Base-by-base conservation (phyloP, 176 grass and related monocot genomes). In the Microstegium vimineum region DNA sequence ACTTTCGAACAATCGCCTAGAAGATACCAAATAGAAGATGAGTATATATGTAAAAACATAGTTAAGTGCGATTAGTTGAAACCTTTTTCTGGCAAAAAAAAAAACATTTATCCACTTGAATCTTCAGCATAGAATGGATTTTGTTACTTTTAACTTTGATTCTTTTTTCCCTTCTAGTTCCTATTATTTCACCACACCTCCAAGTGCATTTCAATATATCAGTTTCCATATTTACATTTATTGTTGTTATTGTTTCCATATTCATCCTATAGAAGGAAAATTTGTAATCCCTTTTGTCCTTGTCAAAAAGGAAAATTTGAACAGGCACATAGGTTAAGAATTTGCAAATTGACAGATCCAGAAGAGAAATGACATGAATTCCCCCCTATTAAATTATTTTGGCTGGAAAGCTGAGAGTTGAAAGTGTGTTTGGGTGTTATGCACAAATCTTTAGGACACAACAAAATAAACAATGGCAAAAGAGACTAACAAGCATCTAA, bases 1-100 rank as follows among this genome's bases (percentile, higher is more conserved):
- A 97, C 81, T 82, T 97, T 57, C 86, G 85, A 78, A 94, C 86
- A 71, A 97, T 76, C 37, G 89, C 90, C 95, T 97, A 78, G 14
- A 66, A 41, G 35, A 82, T 68, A 68, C 9, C 36, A 71, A 45
- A 71, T 2, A 7, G 8, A 75, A 42, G 13, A 76, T 83, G 45
- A 42, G 27, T 64, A 57, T 43, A 25, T 15, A 46, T 18, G 18
- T 72, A 79, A 86, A 42, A 26, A 57, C 59, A 23, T 5, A 82
- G 45, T 6, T 3, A 23, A 10, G 31, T 63, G n/a, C 2, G 25
- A 51, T 38, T 31, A 51, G 15, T 31, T 17, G 18, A 63, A 49
- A 31, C 38, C 32, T 38, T 54, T 49, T 70, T 41, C 67, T 42
- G n/a, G 14, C 9, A n/a, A n/a, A n/a, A 10, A 15, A n/a, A 22